Conservation (phyloP, 129 eudicot genomes). For the Glebionis coronaria region DNA sequence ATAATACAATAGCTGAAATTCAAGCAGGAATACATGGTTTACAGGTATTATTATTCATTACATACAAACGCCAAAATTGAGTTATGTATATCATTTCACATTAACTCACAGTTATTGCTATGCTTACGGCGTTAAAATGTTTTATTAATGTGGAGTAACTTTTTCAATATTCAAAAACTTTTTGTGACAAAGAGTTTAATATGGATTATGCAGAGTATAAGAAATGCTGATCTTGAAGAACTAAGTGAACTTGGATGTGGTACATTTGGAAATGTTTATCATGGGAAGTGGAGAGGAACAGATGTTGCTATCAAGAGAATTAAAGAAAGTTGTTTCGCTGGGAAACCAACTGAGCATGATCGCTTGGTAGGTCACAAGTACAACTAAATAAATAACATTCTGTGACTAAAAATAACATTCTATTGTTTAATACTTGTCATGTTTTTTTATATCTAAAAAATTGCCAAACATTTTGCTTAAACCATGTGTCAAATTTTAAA, state of each 20-base stretch:
- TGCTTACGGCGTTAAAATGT: background rate
- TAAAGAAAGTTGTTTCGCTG: conserved; percentile 66
- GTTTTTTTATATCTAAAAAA: no score
- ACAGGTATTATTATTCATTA: conserved; percentile 40
- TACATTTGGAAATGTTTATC: conserved; percentile 78
- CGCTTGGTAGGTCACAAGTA: conserved; percentile 39
- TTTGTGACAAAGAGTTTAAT: background rate
- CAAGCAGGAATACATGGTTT: conserved; percentile 66
- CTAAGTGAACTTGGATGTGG: conserved; percentile 73
- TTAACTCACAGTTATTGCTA: background rate
- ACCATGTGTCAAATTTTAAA: no score
- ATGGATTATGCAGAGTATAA: conserved; percentile 52
- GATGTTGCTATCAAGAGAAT: conserved; percentile 78
- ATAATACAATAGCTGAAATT: conserved; percentile 52
- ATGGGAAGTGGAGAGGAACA: conserved; percentile 86
- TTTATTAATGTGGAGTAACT: background rate
- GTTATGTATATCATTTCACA: background rate
- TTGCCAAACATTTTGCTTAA: no score
- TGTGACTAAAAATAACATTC: background rate
- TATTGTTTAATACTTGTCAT: background rate
- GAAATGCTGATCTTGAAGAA: conserved; percentile 67
- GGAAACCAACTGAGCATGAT: conserved; percentile 63
- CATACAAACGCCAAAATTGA: no score
- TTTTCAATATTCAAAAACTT: background rate
- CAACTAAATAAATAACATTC: background rate